Conservation (phyloP, 371 early-diverging fungal genomes). For the Rhizomucor pusillus region DNA sequence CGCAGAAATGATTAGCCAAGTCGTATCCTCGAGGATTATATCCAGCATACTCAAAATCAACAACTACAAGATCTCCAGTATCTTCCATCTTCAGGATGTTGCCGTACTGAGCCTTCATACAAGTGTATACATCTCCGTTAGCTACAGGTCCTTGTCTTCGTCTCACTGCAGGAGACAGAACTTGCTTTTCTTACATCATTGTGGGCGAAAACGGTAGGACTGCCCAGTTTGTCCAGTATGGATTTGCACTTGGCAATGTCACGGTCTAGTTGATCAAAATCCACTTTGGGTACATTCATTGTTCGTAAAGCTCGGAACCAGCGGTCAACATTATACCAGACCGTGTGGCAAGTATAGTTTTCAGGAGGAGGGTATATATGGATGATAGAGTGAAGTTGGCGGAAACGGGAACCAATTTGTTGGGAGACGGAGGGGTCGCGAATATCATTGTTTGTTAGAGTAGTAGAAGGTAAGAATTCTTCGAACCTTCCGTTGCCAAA, state of each 20-base stretch:
- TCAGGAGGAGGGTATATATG: conserved; percentile 56
- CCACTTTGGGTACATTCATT: conserved; percentile 12
- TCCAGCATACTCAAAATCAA: conserved; percentile 89
- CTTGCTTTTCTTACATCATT: conserved; percentile 64
- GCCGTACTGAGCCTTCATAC: conserved; percentile 27
- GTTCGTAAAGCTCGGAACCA: conserved; percentile 47
- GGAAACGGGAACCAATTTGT: conserved; percentile 76
- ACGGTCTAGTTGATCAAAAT: conserved; percentile 36
- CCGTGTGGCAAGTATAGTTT: conserved; percentile 17
- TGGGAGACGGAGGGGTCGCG: conserved; percentile 59
- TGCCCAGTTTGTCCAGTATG: conserved; percentile 28
- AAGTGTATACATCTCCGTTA: neutral
- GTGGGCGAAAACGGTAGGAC: conserved; percentile 80
- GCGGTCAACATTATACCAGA: conserved; percentile 67
- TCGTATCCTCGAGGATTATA: conserved; percentile 84
- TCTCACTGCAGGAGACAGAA: neutral
- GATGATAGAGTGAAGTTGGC: conserved; percentile 72
- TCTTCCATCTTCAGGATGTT: conserved; percentile 31
- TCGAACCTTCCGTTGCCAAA: conserved; percentile 91
- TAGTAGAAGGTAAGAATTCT: conserved; percentile 77
- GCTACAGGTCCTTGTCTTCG: neutral
- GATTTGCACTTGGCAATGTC: conserved; percentile 50
- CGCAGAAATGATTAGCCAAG: conserved; percentile 89
- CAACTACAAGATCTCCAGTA: conserved; percentile 28
- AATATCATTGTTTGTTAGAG: conserved; percentile 69